Evolutionary conservation across 1,139 yeast species (phyloP).

Genomic region (Magnusiomyces paraingens): DNA sequence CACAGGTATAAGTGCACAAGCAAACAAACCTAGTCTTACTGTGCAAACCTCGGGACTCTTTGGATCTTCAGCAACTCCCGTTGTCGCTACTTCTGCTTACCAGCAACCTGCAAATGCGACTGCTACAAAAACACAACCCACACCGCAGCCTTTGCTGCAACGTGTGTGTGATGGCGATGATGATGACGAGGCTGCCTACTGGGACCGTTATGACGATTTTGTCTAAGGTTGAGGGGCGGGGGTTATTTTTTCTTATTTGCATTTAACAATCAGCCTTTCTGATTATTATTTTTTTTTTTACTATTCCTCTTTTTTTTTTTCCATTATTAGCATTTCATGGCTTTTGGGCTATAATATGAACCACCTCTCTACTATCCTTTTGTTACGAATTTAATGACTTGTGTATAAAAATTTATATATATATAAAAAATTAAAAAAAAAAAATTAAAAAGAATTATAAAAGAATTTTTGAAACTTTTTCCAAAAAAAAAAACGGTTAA

Average conservation of each 20-base stretch:
- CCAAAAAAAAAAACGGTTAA: no score
- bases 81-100: not conserved
- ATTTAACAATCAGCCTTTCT: no score
- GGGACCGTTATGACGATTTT: constrained; percentile 14
- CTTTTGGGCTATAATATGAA: no score
- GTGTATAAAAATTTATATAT: not conserved
- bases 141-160: constrained; percentile 8
- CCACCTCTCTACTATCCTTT: no score
- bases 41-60: no score
- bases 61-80: no score
- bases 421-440: not conserved
- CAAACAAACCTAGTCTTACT: no score
- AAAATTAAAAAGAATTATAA: no score
- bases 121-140: not conserved
- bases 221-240: constrained; percentile 3
- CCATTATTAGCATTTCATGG: not conserved
- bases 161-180: constrained; percentile 13
- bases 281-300: no score
- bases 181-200: constrained; percentile 14
- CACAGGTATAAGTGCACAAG: no score
- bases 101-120: constrained; percentile 5
- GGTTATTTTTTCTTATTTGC: not conserved
- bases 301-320: not conserved
- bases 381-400: not conserved
- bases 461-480: no score